Base-by-base conservation (phyloP, 768 basidiomycete genomes). In the Kwoniella pini region DNA sequence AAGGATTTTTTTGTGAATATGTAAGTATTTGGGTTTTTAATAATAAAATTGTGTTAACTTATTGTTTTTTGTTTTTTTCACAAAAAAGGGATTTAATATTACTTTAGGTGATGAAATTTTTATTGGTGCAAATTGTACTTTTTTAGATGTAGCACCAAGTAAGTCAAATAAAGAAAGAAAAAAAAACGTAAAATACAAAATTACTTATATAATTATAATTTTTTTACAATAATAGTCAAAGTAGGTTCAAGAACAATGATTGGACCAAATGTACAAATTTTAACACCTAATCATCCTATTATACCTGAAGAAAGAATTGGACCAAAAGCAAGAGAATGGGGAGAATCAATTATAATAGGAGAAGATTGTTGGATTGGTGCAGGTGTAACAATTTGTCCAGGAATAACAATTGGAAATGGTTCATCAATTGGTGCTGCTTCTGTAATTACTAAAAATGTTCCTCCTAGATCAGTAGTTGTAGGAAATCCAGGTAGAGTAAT, bases 351-450 rank as follows among this genome's bases (percentile, higher is more conserved):
- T 40, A 50, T 28, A 1, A 77, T 80, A 21, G 80, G 74, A 5
- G 63, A 76, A 13, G 79, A 81, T 57, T 76, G 73, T 60, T 81
- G 80, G 80, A 67, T 81, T 24, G 78, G 79, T 0, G 79, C 74
- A 0, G 62, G 64, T 13, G 78, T 70, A 0, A 68, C 67, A 30
- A 64, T 80, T 22, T 44, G 71, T 1, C 67, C 74, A 1, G 74
- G 75, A 2, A 75, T 80, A 1, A 77, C 62, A 21, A 75, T 80
- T 12, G 80, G 80, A 0, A 43, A 71, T 24, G 80, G 80, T 0
- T 33, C 22, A 0, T 75, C 74, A 2, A 63, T 80, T 15, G 80
- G 79, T 2, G 80, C 78, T 0, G 75, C 76, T 1, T 53, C 46
- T 11, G 73, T 79, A 11, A 75, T 79, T 2, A 77, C 77, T 0